Evolutionary conservation across 2,329 filamentous ascomycete species (phyloP), one percentile per base, ranked within the genome.

Genomic region (Phoma sp.): DNA sequence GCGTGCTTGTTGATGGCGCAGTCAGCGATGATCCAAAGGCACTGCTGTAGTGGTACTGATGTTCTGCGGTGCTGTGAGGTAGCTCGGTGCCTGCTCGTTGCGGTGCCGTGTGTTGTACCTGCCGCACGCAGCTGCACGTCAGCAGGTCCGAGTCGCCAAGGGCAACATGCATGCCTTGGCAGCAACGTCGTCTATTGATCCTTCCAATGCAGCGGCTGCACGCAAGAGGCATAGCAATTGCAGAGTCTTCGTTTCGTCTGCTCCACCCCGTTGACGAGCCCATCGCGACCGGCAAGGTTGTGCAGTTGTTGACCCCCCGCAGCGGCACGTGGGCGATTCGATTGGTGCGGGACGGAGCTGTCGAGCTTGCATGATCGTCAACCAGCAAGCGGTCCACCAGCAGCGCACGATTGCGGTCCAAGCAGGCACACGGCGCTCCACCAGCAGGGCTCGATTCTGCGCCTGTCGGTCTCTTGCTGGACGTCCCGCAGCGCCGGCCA

Each of bases 1-100:
- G 60, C 62, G 56, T 74, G 71, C 30, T 64, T 67, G 9, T 58
- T 52, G 49, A 74, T 75, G 39, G 73, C 73, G 46, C 75, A 75
- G n/a, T 63, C 61, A 7, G 68, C 53, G 42, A 75, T 73, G 2
- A 34, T 59, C 30, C 55, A 56, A 14, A 75, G 61, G 46, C 63
- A 61, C 20, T 56, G 33, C 14, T 57, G n/a, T n/a, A n/a, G n/a
- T n/a, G n/a, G n/a, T n/a, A n/a, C n/a, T n/a, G n/a, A n/a, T n/a
- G n/a, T n/a, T n/a, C n/a, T n/a, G n/a, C n/a, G n/a, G n/a, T n/a
- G n/a, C n/a, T n/a, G n/a, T n/a, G n/a, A n/a, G n/a, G n/a, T n/a
- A n/a, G n/a, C n/a, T n/a, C n/a, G n/a, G n/a, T n/a, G n/a, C n/a
- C n/a, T n/a, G 46, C 56, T 76, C 72, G 29, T 68, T 68, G 32